Evolutionary conservation across 768 basidiomycete species (phyloP).

Genomic region (Gloeopeniophorella convolvens): DNA sequence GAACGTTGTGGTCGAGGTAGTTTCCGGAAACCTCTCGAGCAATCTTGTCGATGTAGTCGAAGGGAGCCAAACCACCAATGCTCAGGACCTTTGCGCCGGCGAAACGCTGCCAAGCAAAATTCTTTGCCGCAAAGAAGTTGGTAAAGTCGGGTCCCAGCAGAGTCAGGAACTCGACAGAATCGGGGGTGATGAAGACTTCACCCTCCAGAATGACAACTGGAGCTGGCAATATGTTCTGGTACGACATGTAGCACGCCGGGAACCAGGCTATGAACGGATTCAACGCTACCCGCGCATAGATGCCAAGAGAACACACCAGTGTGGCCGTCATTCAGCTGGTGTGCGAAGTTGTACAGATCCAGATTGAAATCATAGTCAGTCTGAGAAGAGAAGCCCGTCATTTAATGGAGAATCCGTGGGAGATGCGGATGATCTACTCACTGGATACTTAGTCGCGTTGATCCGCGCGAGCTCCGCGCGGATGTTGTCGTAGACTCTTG

Average conservation of each 20-base stretch:
- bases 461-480: conserved; percentile 42
- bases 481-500: conserved; percentile 49
- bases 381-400: conserved; percentile 26
- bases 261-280: conserved; percentile 39
- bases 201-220: conserved; percentile 32
- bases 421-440: conserved; percentile 20
- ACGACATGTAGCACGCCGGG: conserved; percentile 43
- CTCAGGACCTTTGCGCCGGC: conserved; percentile 51
- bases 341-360: conserved; percentile 49
- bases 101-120: conserved; percentile 53
- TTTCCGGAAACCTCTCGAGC: conserved; percentile 56
- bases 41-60: conserved; percentile 48
- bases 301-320: conserved; percentile 39
- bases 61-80: conserved; percentile 49
- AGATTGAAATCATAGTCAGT: conserved; percentile 63
- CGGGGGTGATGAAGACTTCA: conserved; percentile 45
- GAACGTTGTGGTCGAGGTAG: conserved; percentile 55
- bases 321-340: conserved; percentile 57
- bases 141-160: conserved; percentile 42
- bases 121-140: conserved; percentile 34
- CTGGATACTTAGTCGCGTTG: conserved; percentile 41
- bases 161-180: conserved; percentile 44
- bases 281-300: neutral
- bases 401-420: neutral
- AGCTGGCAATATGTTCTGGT: conserved; percentile 46